Evolutionary conservation across 2,329 filamentous ascomycete genomes (phyloP).

Genomic region (Aspergillus novofumigatus): DNA sequence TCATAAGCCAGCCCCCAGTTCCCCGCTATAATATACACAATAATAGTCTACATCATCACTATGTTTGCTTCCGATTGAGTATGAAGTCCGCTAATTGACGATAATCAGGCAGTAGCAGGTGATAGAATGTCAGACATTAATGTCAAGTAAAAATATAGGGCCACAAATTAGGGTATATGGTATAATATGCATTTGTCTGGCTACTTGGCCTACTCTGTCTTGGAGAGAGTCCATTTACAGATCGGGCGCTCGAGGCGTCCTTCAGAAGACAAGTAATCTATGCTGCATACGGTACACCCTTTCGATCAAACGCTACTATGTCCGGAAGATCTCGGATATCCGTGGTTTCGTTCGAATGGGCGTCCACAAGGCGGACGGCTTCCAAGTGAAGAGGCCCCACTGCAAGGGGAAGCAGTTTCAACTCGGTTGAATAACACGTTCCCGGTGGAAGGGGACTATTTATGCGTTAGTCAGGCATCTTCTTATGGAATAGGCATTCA

Average conservation of each 20-base stretch:
- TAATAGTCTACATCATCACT: too few relatives aligned
- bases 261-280: not conserved
- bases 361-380: conserved; percentile 51
- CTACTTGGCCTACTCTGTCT: not conserved
- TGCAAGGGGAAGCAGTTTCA: conserved; percentile 52
- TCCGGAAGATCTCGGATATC: conserved; percentile 56
- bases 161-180: not conserved
- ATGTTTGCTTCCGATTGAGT: too few relatives aligned
- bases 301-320: conserved; percentile 42
- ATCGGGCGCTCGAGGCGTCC: not conserved
- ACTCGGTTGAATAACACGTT: conserved; percentile 53
- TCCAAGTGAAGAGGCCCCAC: conserved; percentile 51
- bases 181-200: not conserved
- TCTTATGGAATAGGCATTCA: not conserved
- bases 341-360: conserved; percentile 52
- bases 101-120: too few relatives aligned
- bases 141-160: not conserved
- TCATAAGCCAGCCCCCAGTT: not conserved
- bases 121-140: not conserved
- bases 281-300: not conserved
- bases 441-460: conserved; percentile 50
- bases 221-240: not conserved
- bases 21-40: not conserved
- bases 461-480: conserved; percentile 3
- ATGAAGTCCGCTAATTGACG: too few relatives aligned